These are phyloP conservation scores for Camellia japonica DNA, from an alignment of 148 eudicot genomes.

Conservation along the genomic window DNA sequence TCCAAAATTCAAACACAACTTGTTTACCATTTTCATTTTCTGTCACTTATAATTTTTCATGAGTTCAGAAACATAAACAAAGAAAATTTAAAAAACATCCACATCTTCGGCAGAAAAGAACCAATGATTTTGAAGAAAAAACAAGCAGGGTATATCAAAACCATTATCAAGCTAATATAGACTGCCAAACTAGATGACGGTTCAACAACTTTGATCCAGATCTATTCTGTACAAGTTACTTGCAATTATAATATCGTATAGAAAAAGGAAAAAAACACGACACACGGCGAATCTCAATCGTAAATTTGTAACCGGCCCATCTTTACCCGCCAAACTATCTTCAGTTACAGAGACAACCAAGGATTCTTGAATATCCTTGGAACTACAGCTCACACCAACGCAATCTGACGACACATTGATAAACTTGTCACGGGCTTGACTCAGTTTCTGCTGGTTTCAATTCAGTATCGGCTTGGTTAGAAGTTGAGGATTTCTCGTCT, in stretches of 20 bases:
- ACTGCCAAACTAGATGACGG: too few species aligned
- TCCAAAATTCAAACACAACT: too few species aligned
- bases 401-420: neutral
- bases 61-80: too few species aligned
- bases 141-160: too few species aligned
- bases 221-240: conserved; percentile 10
- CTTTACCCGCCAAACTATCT: neutral
- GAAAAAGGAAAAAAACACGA: neutral
- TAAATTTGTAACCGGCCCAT: neutral
- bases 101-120: too few species aligned
- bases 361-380: conserved; percentile 1
- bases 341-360: neutral
- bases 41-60: too few species aligned
- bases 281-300: neutral
- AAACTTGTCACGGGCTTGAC: conserved; percentile 30
- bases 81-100: too few species aligned
- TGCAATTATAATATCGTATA: neutral
- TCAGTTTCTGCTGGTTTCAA: conserved; percentile 32
- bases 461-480: conserved; percentile 19
- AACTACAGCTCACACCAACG: neutral
- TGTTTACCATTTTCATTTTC: too few species aligned
- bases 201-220: too few species aligned
- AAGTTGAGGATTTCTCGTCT: conserved; percentile 31
- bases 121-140: too few species aligned
- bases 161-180: too few species aligned